These are phyloP conservation scores for Citrus reticulata DNA, from an alignment of 345 rosid species.

Conservation along the genomic window DNA sequence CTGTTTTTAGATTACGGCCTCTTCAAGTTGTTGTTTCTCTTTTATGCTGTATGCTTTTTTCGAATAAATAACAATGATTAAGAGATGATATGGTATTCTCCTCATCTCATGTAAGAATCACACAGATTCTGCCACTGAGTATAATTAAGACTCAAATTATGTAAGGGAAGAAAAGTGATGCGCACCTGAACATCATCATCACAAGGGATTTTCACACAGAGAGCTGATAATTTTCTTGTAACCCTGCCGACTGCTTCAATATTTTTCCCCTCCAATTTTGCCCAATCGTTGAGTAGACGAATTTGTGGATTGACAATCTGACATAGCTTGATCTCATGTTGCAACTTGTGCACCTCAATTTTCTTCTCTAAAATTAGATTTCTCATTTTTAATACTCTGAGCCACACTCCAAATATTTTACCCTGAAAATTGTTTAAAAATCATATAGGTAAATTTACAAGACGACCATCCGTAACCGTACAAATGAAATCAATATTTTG, in stretches of 20 bases:
- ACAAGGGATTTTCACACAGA: conserved; percentile 44
- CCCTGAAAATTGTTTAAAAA: conserved; percentile 35
- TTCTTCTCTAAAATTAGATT: conserved; percentile 33
- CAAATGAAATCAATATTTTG: no score
- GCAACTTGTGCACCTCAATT: conserved; percentile 33
- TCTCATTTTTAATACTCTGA: conserved; percentile 40
- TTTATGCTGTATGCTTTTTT: no score
- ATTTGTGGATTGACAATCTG: conserved; percentile 44
- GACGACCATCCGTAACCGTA: no score
- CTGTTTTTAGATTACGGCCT: no score
- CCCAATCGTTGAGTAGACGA: conserved; percentile 48
- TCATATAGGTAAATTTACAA: background rate
- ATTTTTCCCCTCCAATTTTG: conserved; percentile 43
- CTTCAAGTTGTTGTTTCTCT: no score
- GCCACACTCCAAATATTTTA: conserved; percentile 49
- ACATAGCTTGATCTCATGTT: conserved; percentile 39
- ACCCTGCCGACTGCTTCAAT: conserved; percentile 56
- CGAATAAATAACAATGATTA: no score
- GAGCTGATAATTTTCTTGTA: conserved; percentile 55
- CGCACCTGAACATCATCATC: conserved; percentile 60
- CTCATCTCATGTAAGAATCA: no score
- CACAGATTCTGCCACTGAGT: no score
- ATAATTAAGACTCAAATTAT: background rate
- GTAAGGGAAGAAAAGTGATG: background rate
- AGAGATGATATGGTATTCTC: no score